Conservation (phyloP, 2,329 filamentous ascomycete genomes). For the Parastagonospora avenae region DNA sequence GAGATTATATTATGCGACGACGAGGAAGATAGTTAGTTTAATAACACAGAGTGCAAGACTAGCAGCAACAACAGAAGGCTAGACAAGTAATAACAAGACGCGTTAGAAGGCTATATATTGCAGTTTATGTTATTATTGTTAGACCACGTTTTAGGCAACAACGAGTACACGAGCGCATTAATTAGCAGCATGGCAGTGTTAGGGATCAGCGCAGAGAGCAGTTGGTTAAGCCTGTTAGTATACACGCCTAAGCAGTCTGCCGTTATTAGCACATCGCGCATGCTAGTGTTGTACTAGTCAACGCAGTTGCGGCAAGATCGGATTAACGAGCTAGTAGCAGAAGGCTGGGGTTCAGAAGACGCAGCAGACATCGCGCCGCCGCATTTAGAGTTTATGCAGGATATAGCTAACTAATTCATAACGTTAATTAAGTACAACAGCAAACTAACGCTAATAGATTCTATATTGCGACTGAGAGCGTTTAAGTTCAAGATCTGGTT, state of each 20-base stretch:
- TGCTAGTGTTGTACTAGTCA: constrained; percentile 8
- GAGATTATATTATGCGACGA: neutral
- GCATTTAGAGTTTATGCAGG: constrained; percentile 3
- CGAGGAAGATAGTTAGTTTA: neutral
- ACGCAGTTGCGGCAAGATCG: neutral
- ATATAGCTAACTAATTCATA: constrained; percentile 7
- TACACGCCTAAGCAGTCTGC: constrained; percentile 9
- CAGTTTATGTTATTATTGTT: constrained; percentile 8
- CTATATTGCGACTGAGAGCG: constrained; percentile 1
- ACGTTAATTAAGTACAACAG: constrained; percentile 1
- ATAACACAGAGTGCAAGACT: neutral
- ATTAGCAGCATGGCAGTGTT: constrained; percentile 9
- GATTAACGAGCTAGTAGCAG: neutral
- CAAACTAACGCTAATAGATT: constrained; percentile 3
- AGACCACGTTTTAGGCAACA: constrained; percentile 5
- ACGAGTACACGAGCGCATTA: constrained; percentile 11
- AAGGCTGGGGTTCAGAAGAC: neutral
- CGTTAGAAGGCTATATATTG: constrained; percentile 4
- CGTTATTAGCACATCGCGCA: constrained; percentile 5
- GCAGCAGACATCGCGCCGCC: neutral
- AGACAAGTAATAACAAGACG: constrained; percentile 1
- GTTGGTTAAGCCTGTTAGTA: constrained; percentile 7
- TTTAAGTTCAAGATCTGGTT: constrained; percentile 11
- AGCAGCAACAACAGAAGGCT: neutral
- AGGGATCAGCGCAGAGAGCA: constrained; percentile 1